Evolutionary conservation across 257 asterid genomes (phyloP).

Genomic region (Capsicum pubescens): DNA sequence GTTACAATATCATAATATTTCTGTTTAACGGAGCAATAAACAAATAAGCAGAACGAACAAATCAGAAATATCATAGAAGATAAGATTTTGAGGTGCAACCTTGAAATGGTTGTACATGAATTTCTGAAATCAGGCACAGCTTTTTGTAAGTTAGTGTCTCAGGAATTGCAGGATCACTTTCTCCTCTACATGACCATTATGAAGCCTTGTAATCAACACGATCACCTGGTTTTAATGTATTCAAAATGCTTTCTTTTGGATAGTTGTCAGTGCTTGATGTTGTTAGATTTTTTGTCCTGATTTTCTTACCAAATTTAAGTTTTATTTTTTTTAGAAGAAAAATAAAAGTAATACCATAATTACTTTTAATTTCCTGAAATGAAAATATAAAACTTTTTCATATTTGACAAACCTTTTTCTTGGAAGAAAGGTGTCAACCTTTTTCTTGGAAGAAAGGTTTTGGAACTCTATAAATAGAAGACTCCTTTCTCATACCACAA

Average conservation of each 20-base stretch:
- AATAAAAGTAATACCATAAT: no score
- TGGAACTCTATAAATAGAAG: no score
- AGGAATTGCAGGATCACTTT: conserved; percentile 51
- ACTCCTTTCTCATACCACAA: no score
- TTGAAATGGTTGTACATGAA: conserved; percentile 79
- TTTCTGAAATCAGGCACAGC: conserved; percentile 67
- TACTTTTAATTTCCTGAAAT: no score
- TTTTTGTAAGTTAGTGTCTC: conserved; percentile 64
- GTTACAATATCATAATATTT: conserved; percentile 38
- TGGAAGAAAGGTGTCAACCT: no score
- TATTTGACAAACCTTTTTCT: no score
- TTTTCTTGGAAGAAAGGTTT: no score
- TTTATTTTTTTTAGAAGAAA: no score
- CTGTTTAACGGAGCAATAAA: conserved; percentile 31
- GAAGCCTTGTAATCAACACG: conserved; percentile 61
- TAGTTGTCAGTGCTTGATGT: conserved; percentile 72
- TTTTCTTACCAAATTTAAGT: no score
- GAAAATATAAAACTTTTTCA: no score
- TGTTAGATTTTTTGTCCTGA: no score
- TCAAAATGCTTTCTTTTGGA: conserved; percentile 74
- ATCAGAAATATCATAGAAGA: not conserved
- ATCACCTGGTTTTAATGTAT: conserved; percentile 64
- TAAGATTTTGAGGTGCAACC: conserved; percentile 47
- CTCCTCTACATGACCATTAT: conserved; percentile 90
- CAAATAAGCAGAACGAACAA: conserved; percentile 21